Evolutionary conservation across 2,329 filamentous ascomycete species (phyloP), one percentile per base, ranked within the genome.

Genomic region (Aureobasidium sp.): DNA sequence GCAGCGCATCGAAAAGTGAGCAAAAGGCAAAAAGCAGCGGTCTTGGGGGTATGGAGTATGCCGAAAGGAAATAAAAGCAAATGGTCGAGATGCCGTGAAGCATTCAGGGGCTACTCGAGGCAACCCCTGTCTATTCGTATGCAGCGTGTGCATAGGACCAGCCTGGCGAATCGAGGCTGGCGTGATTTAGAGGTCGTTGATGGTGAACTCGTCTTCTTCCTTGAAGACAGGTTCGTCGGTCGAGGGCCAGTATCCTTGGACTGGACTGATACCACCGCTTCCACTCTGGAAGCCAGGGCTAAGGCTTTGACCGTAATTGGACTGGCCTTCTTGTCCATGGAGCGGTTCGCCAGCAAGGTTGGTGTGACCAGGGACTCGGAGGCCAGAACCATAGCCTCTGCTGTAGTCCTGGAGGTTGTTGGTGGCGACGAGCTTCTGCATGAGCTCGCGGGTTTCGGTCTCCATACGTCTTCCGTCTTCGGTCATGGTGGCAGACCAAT

Each of bases 381-480:
- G 83, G 15, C 93, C 92, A 59, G 86, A 91, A 39, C 93, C 93
- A 31, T 88, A 84, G 17, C 85, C 86, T 64, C 94, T 87, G 27
- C 91, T 89, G 77, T 99, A 99, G 31, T 58, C 54, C 24, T 57
- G 50, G 9, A 65, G 49, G 37, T 62, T 62, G 35, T 66, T 66
- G 14, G 65, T 64, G 8, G 82, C 78, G 48, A 90, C 88, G 66
- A 91, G 94, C 79, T 88, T 92, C 72, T 88, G 81, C 71, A 97
- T 84, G 19, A 93, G 89, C 69, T 96, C 90, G 72, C 91, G 82
- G 52, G 97, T 84, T 74, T 99, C 94, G 1, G 89, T 91, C 66
- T 92, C 90, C 94, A 99, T 97, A 45, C 94, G 89, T 73, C 87
- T 88, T 79, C 97, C 93, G 61, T 97, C 94, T 66, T 99, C 94